A percentile compares a stretch with the other conserved stretches of the same genome.
Evolutionary conservation across 371 early-diverging fungal genomes (phyloP).

Genomic region (Mucor circinelloides): DNA sequence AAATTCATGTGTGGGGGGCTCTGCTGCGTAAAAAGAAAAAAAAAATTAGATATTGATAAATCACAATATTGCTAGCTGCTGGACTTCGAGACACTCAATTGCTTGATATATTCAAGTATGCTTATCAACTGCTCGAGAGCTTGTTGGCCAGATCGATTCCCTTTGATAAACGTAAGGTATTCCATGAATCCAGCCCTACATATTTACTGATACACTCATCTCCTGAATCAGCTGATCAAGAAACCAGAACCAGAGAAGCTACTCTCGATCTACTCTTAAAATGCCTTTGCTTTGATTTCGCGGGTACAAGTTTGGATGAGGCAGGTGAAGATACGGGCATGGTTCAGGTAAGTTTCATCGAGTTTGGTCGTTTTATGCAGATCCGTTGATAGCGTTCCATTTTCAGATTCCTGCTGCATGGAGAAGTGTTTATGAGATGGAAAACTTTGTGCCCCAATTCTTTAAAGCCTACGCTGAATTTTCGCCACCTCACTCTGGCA

Average conservation of each 20-base stretch:
- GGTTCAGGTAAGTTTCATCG: slow-evolving; percentile 58
- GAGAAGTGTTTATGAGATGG: slow-evolving; percentile 65
- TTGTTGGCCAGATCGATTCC: slow-evolving; percentile 34
- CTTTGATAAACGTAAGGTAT: slow-evolving; percentile 42
- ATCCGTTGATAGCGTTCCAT: too few relatives aligned
- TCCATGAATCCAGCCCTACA: not conserved
- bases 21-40: not conserved
- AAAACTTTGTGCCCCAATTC: slow-evolving; percentile 60
- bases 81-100: slow-evolving; percentile 80
- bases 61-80: slow-evolving; percentile 51
- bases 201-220: not conserved
- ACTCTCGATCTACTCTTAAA: slow-evolving; percentile 66
- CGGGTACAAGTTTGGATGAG: slow-evolving; percentile 83
- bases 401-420: slow-evolving; percentile 71
- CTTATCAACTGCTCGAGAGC: slow-evolving; percentile 55
- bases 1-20: not conserved
- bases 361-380: not conserved
- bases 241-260: slow-evolving; percentile 52
- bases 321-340: slow-evolving; percentile 78
- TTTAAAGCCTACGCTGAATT: slow-evolving; percentile 67
- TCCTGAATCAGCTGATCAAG: slow-evolving; percentile 34
- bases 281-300: slow-evolving; percentile 82
- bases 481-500: slow-evolving; percentile 37
- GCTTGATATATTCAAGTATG: slow-evolving; percentile 66
- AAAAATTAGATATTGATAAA: not conserved